Percentiles rank a stretch among this genome's conserved stretches.
Evolutionary conservation across 768 basidiomycete species (phyloP).

Genomic region (Macrolepiota fuliginosa): DNA sequence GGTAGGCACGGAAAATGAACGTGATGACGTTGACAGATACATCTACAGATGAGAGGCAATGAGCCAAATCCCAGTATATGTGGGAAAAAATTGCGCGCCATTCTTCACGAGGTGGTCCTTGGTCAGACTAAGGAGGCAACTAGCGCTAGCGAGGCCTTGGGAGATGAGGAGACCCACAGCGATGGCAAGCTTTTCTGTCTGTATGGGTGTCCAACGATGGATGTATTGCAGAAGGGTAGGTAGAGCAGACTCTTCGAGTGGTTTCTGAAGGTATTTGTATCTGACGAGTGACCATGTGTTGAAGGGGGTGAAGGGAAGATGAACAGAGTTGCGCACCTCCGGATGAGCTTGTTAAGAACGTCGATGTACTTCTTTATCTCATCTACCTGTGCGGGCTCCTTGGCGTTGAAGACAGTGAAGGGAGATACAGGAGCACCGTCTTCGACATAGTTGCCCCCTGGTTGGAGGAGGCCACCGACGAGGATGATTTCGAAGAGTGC

Average conservation of each 20-base stretch:
- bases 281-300: constrained; percentile 35
- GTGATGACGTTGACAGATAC: constrained; percentile 76
- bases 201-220: constrained; percentile 74
- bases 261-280: constrained; percentile 99
- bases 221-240: constrained; percentile 86
- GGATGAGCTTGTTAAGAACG: constrained; percentile 92
- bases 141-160: constrained; percentile 76
- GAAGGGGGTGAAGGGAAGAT: constrained; percentile 8
- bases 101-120: constrained; percentile 98
- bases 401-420: constrained; percentile 84
- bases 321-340: constrained; percentile 55
- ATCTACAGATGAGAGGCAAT: constrained; percentile 40
- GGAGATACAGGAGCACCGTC: constrained; percentile 83
- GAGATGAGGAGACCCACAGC: constrained; percentile 81
- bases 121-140: constrained; percentile 76
- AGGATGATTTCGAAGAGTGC: constrained; percentile 94
- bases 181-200: constrained; percentile 81
- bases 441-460: constrained; percentile 89
- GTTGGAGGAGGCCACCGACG: constrained; percentile 94
- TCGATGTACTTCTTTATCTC: constrained; percentile 94
- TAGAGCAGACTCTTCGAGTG: constrained; percentile 83
- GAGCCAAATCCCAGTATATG: constrained; percentile 1
- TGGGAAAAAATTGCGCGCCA: constrained; percentile 40
- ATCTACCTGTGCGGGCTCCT: constrained; percentile 73
- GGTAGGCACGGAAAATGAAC: constrained; percentile 77